Evolutionary conservation across 129 eudicot species (phyloP).

Genomic region (Chrysanthemum seticuspe): DNA sequence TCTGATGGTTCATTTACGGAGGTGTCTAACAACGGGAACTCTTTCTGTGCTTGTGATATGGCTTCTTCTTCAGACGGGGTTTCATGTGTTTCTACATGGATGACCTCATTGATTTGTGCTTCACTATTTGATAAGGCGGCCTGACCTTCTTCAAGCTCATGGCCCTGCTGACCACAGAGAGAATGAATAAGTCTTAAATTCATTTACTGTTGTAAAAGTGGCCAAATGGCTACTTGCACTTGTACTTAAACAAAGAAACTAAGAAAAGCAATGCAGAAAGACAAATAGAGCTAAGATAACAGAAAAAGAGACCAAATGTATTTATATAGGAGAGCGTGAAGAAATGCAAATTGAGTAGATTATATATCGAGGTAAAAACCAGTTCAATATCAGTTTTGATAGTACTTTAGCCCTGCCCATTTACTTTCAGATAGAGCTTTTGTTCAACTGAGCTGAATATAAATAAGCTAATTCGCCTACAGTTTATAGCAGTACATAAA

Average conservation of each 20-base stretch:
- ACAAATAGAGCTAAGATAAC: too few relatives aligned
- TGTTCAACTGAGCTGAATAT: not conserved
- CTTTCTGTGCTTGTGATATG: constrained; percentile 29
- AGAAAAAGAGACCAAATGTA: too few relatives aligned
- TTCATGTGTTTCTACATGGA: constrained; percentile 32
- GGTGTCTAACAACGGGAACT: constrained; percentile 28
- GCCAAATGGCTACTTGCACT: too few relatives aligned
- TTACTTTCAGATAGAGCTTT: too few relatives aligned
- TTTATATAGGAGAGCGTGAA: too few relatives aligned
- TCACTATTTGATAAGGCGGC: constrained; percentile 23
- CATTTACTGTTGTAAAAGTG: too few relatives aligned
- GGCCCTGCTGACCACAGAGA: constrained; percentile 21
- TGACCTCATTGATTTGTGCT: not conserved
- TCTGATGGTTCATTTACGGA: constrained; percentile 27
- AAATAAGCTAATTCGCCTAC: not conserved
- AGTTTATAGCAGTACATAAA: not conserved
- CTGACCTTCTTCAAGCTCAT: constrained; percentile 20
- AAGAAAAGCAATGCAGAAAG: too few relatives aligned
- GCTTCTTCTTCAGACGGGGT: constrained; percentile 31
- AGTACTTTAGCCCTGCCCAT: too few relatives aligned
- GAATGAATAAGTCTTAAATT: not conserved
- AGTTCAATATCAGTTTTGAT: too few relatives aligned
- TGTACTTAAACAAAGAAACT: too few relatives aligned
- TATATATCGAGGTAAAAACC: too few relatives aligned
- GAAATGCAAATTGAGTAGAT: too few relatives aligned